These are phyloP conservation scores for Aspergillus calidoustus DNA, from an alignment of 2,329 filamentous ascomycete genomes.

Conservation along the genomic window DNA sequence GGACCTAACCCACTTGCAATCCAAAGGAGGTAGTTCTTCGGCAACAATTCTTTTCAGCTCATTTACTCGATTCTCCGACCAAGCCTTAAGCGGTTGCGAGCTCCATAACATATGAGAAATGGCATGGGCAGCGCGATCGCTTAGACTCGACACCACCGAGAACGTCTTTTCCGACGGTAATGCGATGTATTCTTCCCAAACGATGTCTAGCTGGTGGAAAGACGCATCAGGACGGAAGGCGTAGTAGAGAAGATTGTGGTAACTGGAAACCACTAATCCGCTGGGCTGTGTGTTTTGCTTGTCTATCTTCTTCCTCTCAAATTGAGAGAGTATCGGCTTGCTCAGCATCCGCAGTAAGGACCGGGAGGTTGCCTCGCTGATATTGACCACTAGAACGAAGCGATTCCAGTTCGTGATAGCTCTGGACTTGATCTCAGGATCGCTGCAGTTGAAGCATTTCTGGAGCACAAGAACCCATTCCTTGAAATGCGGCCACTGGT, in stretches of 20 bases:
- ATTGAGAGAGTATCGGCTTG: constrained; percentile 70
- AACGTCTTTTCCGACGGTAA: constrained; percentile 66
- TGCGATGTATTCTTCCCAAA: constrained; percentile 78
- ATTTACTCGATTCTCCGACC: constrained; percentile 74
- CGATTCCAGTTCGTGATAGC: constrained; percentile 87
- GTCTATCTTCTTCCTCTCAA: constrained; percentile 67
- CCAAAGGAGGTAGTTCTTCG: constrained; percentile 80
- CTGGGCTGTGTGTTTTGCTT: constrained; percentile 51
- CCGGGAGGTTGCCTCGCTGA: constrained; percentile 61
- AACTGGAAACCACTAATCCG: constrained; percentile 69
- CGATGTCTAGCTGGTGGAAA: constrained; percentile 68
- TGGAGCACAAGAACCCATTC: constrained; percentile 81
- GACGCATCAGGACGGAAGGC: constrained; percentile 72
- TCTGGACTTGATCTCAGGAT: constrained; percentile 71
- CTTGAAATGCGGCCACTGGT: constrained; percentile 72
- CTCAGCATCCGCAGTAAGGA: constrained; percentile 67
- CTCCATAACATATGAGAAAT: constrained; percentile 69
- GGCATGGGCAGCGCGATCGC: constrained; percentile 68
- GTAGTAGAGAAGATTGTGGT: constrained; percentile 84
- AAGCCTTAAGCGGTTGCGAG: constrained; percentile 58
- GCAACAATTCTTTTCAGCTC: constrained; percentile 63
- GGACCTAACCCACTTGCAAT: constrained; percentile 83
- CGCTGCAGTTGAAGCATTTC: constrained; percentile 79
- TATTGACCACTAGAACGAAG: constrained; percentile 74
- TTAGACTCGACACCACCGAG: constrained; percentile 53